Base-by-base conservation (phyloP, 164 flowering plant genomes). In the Vitis rupestris region DNA sequence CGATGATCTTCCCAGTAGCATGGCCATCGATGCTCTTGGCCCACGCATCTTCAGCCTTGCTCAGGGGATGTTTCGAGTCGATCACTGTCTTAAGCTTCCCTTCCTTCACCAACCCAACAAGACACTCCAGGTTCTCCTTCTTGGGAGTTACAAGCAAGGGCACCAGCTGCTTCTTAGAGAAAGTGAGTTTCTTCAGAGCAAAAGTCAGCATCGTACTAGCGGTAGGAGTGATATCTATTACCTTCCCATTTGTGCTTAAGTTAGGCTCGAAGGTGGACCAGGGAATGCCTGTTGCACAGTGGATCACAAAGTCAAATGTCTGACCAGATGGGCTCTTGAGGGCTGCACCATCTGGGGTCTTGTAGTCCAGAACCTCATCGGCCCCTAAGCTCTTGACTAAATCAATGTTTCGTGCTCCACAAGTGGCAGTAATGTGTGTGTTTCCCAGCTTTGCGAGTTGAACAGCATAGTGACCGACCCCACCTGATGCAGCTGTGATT, bases 401-500 rank as follows among this genome's bases (percentile, higher is more conserved):
- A 6, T 37, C 44, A 6, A 37, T 6, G 44, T 6, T 37, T 6
- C 7, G 44, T 0, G 44, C 7, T 37, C 44, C 44, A 6, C 44
- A 37, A 6, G 44, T 37, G 44, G 44, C 44, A 0, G 44, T 37
- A 6, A 37, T 0, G 0, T 37, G 44, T 3, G 44, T 37, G 44
- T 37, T 37, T 6, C 7, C 6, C 4, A 37, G 44, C 27, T 23
- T 23, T 23, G 27, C 6, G 0, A 37, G 4, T 37, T 37, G 44
- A 23, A 37, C 44, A 6, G 44, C 44, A 6, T 37, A 37, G 44
- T 37, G 44, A 6, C 27, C 44, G 44, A 37, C 44, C 17, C 83
- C 84, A 15, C 84, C 86, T 1, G 86, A 83, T 12, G 81, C 86
- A 58, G 81, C 82, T 6, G 82, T 83, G 52, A 83, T 29, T 13